Evolutionary conservation across 176 grass and related monocot species (phyloP), one percentile per base, ranked within the genome.

Genomic region (Lolium rigidum): DNA sequence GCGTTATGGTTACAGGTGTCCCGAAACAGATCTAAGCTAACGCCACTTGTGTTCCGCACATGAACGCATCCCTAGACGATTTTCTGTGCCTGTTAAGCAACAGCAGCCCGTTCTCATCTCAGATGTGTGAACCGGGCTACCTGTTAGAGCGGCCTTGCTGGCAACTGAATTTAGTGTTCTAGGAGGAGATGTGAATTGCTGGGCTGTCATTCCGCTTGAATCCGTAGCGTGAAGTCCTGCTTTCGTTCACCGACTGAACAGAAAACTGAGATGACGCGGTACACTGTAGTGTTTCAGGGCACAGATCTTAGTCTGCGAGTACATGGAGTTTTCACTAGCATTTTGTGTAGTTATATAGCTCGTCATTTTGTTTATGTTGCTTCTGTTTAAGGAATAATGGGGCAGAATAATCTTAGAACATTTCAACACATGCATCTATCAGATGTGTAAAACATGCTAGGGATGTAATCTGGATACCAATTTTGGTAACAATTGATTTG

Each of bases 271-370:
- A 51, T 59, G 20, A 14, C 26, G 11, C 4, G 2, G 44, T 61
- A n/a, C 17, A 12, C 0, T 44, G 1, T 52, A 35, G 2, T 58
- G 58, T 13, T 69, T 47, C 6, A 62, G 14, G 20, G 10, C 65
- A 35, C 31, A 64, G 80, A 82, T 90, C 74, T 66, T 58, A 14
- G 13, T 7, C 9, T 63, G 74, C 13, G 13, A 22, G 55, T 38
- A 16, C 18, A n/a, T 48, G 28, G 20, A 39, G 28, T 64, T 65
- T 56, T 10, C 18, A 49, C 20, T 47, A 73, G 55, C 46, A 44
- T 83, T 25, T 7, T n/a, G 1, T 83, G 5, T 20, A 21, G 39
- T 15, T 74, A 9, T 74, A 9, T 74, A 74, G 13, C 4, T 69
- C 14, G 18, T 28, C 4, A 38, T 76, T 16, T 63, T 9, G 3